These are phyloP conservation scores for Solanum verrucosum DNA, from an alignment of 257 asterid species.

Conservation along the genomic window DNA sequence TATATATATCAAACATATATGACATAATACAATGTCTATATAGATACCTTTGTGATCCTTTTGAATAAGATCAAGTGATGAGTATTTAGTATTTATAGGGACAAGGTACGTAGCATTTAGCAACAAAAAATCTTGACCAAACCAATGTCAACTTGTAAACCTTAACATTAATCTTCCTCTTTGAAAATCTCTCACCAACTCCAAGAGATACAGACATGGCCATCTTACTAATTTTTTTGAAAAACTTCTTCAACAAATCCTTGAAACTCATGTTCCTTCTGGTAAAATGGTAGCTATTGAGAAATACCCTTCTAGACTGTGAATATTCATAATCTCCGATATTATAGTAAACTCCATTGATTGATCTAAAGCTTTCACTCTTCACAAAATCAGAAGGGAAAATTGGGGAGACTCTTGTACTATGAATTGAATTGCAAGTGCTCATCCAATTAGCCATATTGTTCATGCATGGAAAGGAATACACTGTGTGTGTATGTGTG, in stretches of 20 bases:
- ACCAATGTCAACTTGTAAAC: constrained; percentile 19
- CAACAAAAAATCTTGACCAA: constrained; percentile 13
- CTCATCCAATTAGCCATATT: background rate
- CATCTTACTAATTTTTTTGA: constrained; percentile 1
- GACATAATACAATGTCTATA: background rate
- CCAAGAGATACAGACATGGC: background rate
- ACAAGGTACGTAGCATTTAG: constrained; percentile 26
- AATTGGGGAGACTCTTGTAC: background rate
- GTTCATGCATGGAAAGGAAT: background rate
- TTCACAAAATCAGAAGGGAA: constrained; percentile 9
- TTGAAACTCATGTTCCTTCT: constrained; percentile 8
- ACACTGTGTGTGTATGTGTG: background rate
- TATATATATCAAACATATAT: background rate
- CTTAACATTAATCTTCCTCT: constrained; percentile 12
- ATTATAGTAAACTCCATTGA: background rate
- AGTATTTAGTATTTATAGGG: background rate
- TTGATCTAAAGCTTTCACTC: constrained; percentile 3
- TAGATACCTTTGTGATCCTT: background rate
- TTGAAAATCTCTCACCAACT: background rate
- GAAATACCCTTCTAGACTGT: constrained; percentile 36
- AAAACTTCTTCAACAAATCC: constrained; percentile 12
- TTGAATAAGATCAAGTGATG: background rate
- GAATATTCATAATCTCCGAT: constrained; percentile 21
- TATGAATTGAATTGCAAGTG: background rate
- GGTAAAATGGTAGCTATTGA: constrained; percentile 31